phyloP scores from a whole-genome alignment of 495 filamentous ascomycete species.

The Parmelia sp. region DNA sequence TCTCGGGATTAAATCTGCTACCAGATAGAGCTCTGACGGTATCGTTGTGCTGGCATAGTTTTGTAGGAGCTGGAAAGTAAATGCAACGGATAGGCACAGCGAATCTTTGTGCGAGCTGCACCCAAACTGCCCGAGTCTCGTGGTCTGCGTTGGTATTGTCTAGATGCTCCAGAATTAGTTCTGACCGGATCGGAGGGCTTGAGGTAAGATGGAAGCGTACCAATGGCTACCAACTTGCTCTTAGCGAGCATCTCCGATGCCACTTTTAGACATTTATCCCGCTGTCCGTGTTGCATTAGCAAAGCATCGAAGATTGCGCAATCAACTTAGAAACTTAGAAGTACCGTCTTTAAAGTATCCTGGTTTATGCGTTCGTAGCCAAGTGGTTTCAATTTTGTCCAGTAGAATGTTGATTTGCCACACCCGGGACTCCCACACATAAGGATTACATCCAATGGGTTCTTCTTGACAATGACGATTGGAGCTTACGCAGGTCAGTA shows the following conservation, averaged over 20 bases:
- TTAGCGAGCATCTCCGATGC: constrained; percentile 57
- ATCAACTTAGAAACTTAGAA: constrained; percentile 28
- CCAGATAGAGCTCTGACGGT: constrained; percentile 68
- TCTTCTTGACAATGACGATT: constrained; percentile 52
- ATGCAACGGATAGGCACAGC: constrained; percentile 76
- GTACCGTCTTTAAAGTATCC: constrained; percentile 75
- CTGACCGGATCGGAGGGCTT: neutral
- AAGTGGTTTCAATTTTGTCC: constrained; percentile 67
- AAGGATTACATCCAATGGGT: constrained; percentile 67
- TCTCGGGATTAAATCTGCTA: constrained; percentile 62
- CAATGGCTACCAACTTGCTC: constrained; percentile 64
- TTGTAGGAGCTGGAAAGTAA: constrained; percentile 66
- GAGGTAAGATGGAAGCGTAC: constrained; percentile 43
- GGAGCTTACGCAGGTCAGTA: constrained; percentile 16
- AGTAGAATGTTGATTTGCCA: constrained; percentile 89
- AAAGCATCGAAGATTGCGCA: neutral
- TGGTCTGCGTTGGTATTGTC: constrained; percentile 89
- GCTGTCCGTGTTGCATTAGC: constrained; percentile 35
- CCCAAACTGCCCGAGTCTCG: constrained; percentile 69
- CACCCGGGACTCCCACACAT: constrained; percentile 84
- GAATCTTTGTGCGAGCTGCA: constrained; percentile 61
- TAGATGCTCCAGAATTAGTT: constrained; percentile 30
- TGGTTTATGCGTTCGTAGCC: constrained; percentile 86
- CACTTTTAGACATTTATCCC: constrained; percentile 77
- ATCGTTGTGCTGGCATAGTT: constrained; percentile 85